Evolutionary conservation across 306 rosid species (phyloP).

Genomic region (Amphicarpaea edgeworthii): DNA sequence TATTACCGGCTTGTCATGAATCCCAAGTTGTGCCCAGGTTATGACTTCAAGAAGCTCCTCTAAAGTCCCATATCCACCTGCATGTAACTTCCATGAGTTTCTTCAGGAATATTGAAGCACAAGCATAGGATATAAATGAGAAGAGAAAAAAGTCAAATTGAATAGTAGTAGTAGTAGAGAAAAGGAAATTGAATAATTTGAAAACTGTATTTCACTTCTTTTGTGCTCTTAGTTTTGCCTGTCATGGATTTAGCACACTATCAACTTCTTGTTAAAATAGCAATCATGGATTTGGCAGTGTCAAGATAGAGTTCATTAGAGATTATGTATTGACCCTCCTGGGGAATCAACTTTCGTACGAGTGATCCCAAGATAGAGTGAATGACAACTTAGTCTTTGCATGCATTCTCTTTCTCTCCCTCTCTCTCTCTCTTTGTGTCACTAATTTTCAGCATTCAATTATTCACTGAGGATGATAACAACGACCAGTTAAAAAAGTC

Average conservation of each 20-base stretch:
- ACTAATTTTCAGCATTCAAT: conserved; percentile 42
- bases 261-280: conserved; percentile 18
- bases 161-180: neutral
- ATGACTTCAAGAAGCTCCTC: conserved; percentile 98
- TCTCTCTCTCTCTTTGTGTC: conserved; percentile 16
- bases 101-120: conserved; percentile 6
- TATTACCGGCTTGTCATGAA: conserved; percentile 94
- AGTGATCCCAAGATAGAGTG: conserved; percentile 45
- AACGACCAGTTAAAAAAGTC: conserved; percentile 44
- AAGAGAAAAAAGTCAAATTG: neutral
- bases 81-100: conserved; percentile 43
- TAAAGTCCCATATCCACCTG: conserved; percentile 97
- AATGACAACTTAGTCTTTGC: conserved; percentile 51
- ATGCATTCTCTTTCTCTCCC: conserved; percentile 27
- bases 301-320: conserved; percentile 7
- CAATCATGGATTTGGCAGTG: conserved; percentile 33
- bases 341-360: conserved; percentile 38
- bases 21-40: conserved; percentile 99
- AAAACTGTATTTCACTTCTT: neutral
- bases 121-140: neutral
- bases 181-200: neutral
- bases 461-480: conserved; percentile 40
- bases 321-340: conserved; percentile 32
- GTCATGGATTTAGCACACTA: conserved; percentile 23
- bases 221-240: neutral